Conservation (phyloP, 768 basidiomycete genomes). For the Melanogaster broomeanus region DNA sequence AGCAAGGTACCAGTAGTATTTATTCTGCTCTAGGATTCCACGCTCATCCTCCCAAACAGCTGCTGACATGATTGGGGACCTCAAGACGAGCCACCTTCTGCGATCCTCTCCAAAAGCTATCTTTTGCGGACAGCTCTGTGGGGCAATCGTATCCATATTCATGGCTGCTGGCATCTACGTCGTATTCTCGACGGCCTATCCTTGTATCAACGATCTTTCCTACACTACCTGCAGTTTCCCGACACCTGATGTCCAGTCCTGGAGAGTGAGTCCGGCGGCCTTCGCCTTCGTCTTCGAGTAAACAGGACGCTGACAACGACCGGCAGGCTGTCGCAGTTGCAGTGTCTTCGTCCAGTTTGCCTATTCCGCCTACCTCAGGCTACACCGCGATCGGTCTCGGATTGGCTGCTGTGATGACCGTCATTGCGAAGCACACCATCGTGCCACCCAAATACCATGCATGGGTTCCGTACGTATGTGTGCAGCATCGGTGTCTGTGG, state of each 20-base stretch:
- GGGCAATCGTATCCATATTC: conserved; percentile 62
- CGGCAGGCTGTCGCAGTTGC: conserved; percentile 14
- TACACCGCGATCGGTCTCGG: conserved; percentile 58
- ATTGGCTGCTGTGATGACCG: conserved; percentile 43
- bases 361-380: conserved; percentile 55
- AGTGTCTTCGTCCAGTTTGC: conserved; percentile 24
- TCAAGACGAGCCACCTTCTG: conserved; percentile 71
- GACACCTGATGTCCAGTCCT: conserved; percentile 25
- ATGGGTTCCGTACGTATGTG: conserved; percentile 14
- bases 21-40: not conserved
- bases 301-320: too few relatives aligned
- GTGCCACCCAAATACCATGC: conserved; percentile 25
- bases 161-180: conserved; percentile 58
- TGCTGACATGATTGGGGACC: conserved; percentile 65
- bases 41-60: conserved; percentile 23
- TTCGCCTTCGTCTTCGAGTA: too few relatives aligned
- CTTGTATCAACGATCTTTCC: conserved; percentile 47
- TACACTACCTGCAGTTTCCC: conserved; percentile 24
- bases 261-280: conserved; percentile 20
- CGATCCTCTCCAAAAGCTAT: conserved; percentile 64
- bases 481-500: not conserved
- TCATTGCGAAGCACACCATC: conserved; percentile 39
- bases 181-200: conserved; percentile 61
- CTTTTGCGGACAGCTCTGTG: conserved; percentile 60
- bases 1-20: conserved; percentile 18